A percentile compares a stretch with the other conserved stretches of the same genome.
Conservation (phyloP, 2,329 filamentous ascomycete genomes). For the Ophiocordyceps polyrhachis-furcata region DNA sequence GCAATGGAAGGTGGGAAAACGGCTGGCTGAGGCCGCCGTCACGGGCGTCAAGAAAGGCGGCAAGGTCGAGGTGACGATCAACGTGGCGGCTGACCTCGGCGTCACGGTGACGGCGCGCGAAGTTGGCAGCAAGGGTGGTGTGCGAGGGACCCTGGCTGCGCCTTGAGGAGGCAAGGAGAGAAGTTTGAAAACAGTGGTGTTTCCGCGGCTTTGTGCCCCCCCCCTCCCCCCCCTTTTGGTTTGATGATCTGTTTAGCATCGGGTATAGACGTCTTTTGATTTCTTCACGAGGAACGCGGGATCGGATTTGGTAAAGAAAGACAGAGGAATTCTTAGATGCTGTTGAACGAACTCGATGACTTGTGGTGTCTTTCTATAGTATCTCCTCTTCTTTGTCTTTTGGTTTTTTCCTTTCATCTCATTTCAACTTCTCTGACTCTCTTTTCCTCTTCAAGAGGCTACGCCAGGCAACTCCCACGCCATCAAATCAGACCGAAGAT, state of each 20-base stretch:
- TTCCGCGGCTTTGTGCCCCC: background rate
- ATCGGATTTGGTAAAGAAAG: background rate
- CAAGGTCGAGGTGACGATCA: constrained; percentile 89
- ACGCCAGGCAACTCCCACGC: background rate
- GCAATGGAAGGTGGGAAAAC: constrained; percentile 72
- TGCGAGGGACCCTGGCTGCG: constrained; percentile 38
- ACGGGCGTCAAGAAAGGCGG: constrained; percentile 68
- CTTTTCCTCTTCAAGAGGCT: background rate
- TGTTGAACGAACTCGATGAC: background rate
- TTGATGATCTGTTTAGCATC: background rate
- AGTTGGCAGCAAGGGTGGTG: constrained; percentile 71
- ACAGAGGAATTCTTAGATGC: background rate
- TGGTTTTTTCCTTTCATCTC: no score
- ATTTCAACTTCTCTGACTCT: background rate
- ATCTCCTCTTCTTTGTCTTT: background rate
- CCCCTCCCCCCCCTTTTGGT: background rate
- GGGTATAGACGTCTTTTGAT: background rate
- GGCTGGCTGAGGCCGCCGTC: constrained; percentile 72
- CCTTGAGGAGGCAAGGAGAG: constrained; percentile 4
- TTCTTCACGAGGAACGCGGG: background rate
- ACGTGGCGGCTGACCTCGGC: constrained; percentile 61
- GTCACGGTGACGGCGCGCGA: constrained; percentile 70
- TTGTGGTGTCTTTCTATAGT: background rate
- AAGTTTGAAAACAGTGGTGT: background rate
- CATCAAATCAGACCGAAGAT: background rate